Percentiles rank a stretch among this genome's conserved stretches.
Evolutionary conservation across 148 eudicot species (phyloP).

Genomic region (Diospyros lotus): DNA sequence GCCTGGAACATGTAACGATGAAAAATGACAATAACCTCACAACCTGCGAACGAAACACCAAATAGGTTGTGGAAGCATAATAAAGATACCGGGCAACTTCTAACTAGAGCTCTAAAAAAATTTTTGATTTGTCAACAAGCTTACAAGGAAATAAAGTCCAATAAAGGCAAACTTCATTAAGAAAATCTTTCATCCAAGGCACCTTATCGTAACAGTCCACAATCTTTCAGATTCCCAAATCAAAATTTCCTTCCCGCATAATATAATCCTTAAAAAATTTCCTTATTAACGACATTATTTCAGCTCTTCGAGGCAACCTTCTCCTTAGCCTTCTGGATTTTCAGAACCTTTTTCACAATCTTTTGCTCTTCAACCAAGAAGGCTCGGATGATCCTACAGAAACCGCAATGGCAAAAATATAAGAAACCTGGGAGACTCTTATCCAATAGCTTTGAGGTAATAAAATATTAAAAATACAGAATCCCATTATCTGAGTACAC

Average conservation of each 20-base stretch:
- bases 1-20: too few relatives aligned
- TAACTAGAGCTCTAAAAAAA: too few relatives aligned
- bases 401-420: neutral
- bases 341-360: constrained; percentile 25
- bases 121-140: neutral
- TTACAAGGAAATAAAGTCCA: too few relatives aligned
- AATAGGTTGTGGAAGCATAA: too few relatives aligned
- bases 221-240: too few relatives aligned
- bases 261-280: neutral
- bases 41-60: too few relatives aligned
- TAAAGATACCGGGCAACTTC: too few relatives aligned
- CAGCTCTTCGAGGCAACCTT: constrained; percentile 20
- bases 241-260: neutral
- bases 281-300: neutral
- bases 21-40: too few relatives aligned
- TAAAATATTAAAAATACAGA: neutral
- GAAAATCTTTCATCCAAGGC: too few relatives aligned
- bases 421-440: neutral
- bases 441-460: neutral
- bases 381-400: constrained; percentile 25
- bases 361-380: constrained; percentile 31
- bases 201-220: too few relatives aligned
- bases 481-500: neutral
- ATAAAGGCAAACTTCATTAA: too few relatives aligned
- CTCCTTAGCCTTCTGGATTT: constrained; percentile 25